Conservation (phyloP, 306 rosid genomes). For the Adenanthera pavonina region DNA sequence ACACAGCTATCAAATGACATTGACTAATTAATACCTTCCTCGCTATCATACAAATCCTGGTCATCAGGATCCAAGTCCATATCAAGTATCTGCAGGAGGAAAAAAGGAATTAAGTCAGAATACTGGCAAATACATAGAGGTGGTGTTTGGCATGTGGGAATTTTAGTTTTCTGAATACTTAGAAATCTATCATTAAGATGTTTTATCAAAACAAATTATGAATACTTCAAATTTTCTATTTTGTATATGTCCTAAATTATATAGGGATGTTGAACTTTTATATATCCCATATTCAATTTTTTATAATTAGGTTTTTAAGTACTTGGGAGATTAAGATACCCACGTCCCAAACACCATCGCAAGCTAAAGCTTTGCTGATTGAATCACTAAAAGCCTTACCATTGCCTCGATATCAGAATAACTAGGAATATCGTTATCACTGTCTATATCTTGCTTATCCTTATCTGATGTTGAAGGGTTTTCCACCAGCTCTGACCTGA, state of each 20-base stretch:
- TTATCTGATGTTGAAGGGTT: slow-evolving; percentile 39
- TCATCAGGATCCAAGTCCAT: slow-evolving; percentile 92
- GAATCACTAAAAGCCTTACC: not conserved
- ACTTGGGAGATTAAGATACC: not conserved
- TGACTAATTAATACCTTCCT: slow-evolving; percentile 70
- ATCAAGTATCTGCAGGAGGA: slow-evolving; percentile 76
- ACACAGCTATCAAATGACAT: not conserved
- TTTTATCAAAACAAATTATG: not conserved
- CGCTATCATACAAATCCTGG: slow-evolving; percentile 58
- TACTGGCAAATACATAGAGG: slow-evolving; percentile 1
- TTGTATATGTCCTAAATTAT: not conserved
- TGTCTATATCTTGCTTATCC: slow-evolving; percentile 9
- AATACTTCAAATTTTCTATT: no score
- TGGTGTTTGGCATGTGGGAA: not conserved
- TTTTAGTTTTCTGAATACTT: not conserved
- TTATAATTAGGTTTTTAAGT: not conserved
- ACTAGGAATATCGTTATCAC: not conserved
- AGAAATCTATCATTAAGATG: not conserved
- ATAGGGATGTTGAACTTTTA: not conserved
- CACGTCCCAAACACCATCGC: not conserved
- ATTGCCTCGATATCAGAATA: slow-evolving; percentile 15
- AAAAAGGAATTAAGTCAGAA: slow-evolving; percentile 7
- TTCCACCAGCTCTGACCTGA: slow-evolving; percentile 47
- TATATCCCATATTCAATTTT: not conserved
- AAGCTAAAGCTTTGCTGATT: not conserved